Conservation (phyloP, 2,329 filamentous ascomycete species). For the Hypoxylon sp. region DNA sequence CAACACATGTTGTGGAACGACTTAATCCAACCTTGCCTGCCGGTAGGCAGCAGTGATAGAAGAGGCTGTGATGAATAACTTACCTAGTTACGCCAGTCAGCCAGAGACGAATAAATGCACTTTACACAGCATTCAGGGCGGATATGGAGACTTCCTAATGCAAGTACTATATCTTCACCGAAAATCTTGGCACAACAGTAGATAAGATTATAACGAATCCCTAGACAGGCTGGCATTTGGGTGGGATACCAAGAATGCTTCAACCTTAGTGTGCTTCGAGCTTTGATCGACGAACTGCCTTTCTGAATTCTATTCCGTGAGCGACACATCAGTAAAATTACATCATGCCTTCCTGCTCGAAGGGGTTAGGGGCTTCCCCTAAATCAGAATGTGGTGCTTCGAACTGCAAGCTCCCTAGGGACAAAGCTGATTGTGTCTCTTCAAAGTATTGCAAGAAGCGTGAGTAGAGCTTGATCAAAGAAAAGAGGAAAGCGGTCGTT, state of each 20-base stretch:
- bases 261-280: no score
- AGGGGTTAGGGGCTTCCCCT: background rate
- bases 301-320: background rate
- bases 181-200: constrained; percentile 10
- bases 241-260: background rate
- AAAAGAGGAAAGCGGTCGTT: background rate
- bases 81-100: constrained; percentile 5
- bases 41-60: background rate
- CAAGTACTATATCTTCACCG: constrained; percentile 22
- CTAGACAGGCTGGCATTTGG: background rate
- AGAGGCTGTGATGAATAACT: background rate
- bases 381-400: constrained; percentile 1
- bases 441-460: constrained; percentile 27
- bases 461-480: constrained; percentile 1
- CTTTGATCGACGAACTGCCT: background rate
- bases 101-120: constrained; percentile 7
- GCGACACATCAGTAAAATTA: background rate
- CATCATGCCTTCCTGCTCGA: constrained; percentile 18
- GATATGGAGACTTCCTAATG: background rate
- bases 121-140: constrained; percentile 15
- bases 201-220: constrained; percentile 5
- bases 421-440: background rate
- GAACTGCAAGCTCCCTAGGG: constrained; percentile 17
- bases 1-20: constrained; percentile 1
- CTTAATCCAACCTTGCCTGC: constrained; percentile 4